These are phyloP conservation scores for Colletotrichum abscissum DNA, from an alignment of 2,329 filamentous ascomycete genomes.

Conservation along the genomic window DNA sequence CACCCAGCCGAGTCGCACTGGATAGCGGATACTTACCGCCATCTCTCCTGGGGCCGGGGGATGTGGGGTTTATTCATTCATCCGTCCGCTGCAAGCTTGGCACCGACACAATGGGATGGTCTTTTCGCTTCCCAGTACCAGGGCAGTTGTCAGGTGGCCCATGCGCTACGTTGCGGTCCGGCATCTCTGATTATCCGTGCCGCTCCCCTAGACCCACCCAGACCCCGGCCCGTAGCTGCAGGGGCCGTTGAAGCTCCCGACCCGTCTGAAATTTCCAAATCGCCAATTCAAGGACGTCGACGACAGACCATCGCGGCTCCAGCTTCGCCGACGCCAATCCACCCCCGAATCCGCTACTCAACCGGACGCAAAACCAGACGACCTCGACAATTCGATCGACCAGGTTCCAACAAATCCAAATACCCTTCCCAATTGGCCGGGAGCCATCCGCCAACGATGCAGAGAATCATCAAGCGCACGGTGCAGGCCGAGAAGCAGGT, in stretches of 20 bases:
- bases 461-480: slow-evolving; percentile 76
- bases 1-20: neutral
- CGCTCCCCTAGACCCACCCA: neutral
- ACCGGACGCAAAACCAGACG: slow-evolving; percentile 8
- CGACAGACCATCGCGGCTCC: slow-evolving; percentile 27
- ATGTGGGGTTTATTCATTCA: slow-evolving; percentile 10
- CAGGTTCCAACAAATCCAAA: neutral
- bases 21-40: slow-evolving; percentile 22
- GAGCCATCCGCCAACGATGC: slow-evolving; percentile 60
- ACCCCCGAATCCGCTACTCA: slow-evolving; percentile 8
- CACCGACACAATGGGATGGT: slow-evolving; percentile 10
- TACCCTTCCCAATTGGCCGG: slow-evolving; percentile 12
- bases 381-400: neutral
- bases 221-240: slow-evolving; percentile 16
- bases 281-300: slow-evolving; percentile 25
- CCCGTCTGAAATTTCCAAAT: slow-evolving; percentile 36
- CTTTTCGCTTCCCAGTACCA: neutral
- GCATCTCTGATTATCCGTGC: slow-evolving; percentile 13
- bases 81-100: slow-evolving; percentile 17
- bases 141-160: neutral
- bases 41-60: slow-evolving; percentile 19
- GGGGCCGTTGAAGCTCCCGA: slow-evolving; percentile 26
- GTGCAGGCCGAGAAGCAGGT: slow-evolving; percentile 75
- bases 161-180: neutral
- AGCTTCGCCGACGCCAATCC: slow-evolving; percentile 4